Conservation (phyloP, 208 protist genomes). For the Angomonas desouzai region DNA sequence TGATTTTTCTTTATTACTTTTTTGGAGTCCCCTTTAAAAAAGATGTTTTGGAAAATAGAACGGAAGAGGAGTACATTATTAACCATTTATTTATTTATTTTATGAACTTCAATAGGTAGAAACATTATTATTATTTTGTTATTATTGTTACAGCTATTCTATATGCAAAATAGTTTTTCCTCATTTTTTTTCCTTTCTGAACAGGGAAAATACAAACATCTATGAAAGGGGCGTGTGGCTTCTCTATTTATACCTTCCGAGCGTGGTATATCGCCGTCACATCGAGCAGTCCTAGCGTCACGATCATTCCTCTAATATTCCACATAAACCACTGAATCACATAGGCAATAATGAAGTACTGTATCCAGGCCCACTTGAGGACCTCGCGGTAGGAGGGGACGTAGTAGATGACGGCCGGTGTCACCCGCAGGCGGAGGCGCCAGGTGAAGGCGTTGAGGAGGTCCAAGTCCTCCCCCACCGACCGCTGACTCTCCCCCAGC, state of each 20-base stretch:
- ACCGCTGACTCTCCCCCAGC: slow-evolving; percentile 22
- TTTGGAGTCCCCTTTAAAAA: too few species aligned
- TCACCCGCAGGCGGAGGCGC: slow-evolving; percentile 56
- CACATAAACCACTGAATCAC: slow-evolving; percentile 70
- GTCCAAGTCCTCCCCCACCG: slow-evolving; percentile 58
- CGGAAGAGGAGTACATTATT: too few species aligned
- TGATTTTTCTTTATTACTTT: background rate
- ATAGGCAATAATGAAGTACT: slow-evolving; percentile 79
- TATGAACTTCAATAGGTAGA: too few species aligned
- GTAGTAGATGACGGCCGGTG: slow-evolving; percentile 44
- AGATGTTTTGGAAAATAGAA: too few species aligned
- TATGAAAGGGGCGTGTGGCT: too few species aligned
- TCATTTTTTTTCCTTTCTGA: too few species aligned
- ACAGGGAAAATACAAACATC: too few species aligned
- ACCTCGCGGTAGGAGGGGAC: slow-evolving; percentile 56
- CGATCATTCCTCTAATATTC: slow-evolving; percentile 56
- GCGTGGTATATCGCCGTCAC: slow-evolving; percentile 47
- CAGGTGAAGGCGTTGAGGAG: slow-evolving; percentile 64
- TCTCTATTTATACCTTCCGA: background rate
- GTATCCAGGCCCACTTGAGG: slow-evolving; percentile 83
- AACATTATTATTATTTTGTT: too few species aligned
- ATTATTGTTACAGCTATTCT: too few species aligned
- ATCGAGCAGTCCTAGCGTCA: slow-evolving; percentile 46
- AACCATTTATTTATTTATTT: too few species aligned
- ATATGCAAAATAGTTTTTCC: too few species aligned